These are phyloP conservation scores for Plectosphaerella plurivora DNA, from an alignment of 2,329 filamentous ascomycete genomes.

Conservation along the genomic window DNA sequence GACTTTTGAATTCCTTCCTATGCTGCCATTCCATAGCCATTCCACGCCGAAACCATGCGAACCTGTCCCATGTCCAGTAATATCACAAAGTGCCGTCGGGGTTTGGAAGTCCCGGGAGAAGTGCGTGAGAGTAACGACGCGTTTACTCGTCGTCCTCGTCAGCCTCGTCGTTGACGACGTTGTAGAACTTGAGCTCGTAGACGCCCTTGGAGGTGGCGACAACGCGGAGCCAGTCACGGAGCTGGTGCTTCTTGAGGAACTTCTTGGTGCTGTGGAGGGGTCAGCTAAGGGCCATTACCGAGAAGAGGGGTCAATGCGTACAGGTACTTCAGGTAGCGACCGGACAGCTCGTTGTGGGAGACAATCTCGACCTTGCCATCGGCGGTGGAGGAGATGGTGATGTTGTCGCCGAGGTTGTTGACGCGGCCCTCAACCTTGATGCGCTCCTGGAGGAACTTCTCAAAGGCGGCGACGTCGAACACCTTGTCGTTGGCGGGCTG, in stretches of 20 bases:
- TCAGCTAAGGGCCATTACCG: conserved; percentile 1
- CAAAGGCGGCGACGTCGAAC: conserved; percentile 97
- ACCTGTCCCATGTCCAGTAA: conserved; percentile 4
- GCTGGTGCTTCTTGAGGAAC: conserved; percentile 99
- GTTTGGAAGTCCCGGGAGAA: too few relatives aligned
- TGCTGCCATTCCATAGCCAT: conserved; percentile 10
- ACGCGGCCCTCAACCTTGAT: conserved; percentile 99
- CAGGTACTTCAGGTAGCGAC: conserved; percentile 99
- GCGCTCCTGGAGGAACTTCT: conserved; percentile 99
- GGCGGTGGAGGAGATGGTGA: conserved; percentile 84
- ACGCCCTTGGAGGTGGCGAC: conserved; percentile 97
- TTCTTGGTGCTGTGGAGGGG: conserved; percentile 80
- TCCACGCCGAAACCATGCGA: conserved; percentile 12
- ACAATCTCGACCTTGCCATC: conserved; percentile 98
- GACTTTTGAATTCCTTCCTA: conserved; percentile 11
- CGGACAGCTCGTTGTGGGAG: conserved; percentile 95
- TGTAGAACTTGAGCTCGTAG: conserved; percentile 99
- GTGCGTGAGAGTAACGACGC: conserved; percentile 11
- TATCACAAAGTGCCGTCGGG: neutral
- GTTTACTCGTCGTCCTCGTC: conserved; percentile 98
- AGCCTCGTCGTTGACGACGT: conserved; percentile 96
- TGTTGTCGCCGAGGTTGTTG: conserved; percentile 92
- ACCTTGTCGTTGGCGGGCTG: conserved; percentile 99
- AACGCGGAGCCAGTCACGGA: conserved; percentile 99
- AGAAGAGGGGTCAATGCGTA: conserved; percentile 43